Base-by-base conservation (phyloP, 2,329 filamentous ascomycete species). In the Lomentospora prolificans region DNA sequence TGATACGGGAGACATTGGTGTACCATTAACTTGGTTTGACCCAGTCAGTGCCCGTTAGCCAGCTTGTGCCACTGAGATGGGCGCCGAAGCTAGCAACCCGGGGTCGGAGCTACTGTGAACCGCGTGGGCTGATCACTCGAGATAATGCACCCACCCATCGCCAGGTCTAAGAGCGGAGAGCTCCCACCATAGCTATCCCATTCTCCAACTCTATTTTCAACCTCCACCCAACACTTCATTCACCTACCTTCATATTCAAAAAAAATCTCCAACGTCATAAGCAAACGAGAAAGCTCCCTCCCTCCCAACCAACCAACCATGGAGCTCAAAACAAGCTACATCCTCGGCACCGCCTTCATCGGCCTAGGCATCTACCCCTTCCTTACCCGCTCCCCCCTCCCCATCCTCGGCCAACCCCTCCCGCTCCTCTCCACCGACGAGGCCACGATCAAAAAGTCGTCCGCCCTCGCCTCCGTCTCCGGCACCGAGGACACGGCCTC, bases 301-400 rank as follows among this genome's bases (percentile, higher is more conserved):
- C n/a, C 44, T 48, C 6, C n/a, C 10, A n/a, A 25, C 7, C 17
- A 22, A 25, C 44, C 8, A 27, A 48, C 33, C 12, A 25, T 10
- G 8, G 22, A 22, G 44, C 44, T 55, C 19, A 55, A 55, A 30
- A 55, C 53, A 24, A 50, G 44, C 53, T 55, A 55, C 46, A 25
- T 55, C 46, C 44, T 55, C 12, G 53, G 53, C 27, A 55, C 53
- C 24, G 53, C 46, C 53, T 55, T 55, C 53, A 39, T 55, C 30
- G 53, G 53, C 44, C 30, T 55, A 12, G 53, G 53, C 53, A 22
- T 55, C 44, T 55, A 55, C 53, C 53, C 53, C 30, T 55, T 55
- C 53, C 19, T 55, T 31, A 36, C 36, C 30, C 53, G 53, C 22
- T 17, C 46, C n/a, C 44, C 44, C 24, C 53, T 50, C 30, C 53